phyloP scores from a whole-genome alignment of 2,329 filamentous ascomycete species.

The Botrytis sinoallii region DNA sequence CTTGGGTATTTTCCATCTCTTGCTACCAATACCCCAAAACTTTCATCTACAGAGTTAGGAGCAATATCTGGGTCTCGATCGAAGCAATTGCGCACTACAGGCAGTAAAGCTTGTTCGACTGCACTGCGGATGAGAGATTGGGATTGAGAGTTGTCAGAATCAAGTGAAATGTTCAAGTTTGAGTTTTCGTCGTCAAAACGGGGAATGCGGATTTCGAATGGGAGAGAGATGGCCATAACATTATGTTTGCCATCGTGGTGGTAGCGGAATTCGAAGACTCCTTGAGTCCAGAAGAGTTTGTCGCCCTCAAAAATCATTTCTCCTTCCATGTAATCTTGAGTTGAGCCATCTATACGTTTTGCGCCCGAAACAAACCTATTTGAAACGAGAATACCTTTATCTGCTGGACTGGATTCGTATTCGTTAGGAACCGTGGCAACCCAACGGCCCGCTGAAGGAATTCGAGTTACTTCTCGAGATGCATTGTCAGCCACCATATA shows the following conservation, averaged over 20 bases:
- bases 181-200: slow-evolving; percentile 73
- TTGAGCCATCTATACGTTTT: slow-evolving; percentile 46
- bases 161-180: neutral
- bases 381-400: slow-evolving; percentile 70
- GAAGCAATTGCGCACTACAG: slow-evolving; percentile 86
- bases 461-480: slow-evolving; percentile 77
- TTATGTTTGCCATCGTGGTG: slow-evolving; percentile 91
- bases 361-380: slow-evolving; percentile 56
- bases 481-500: slow-evolving; percentile 96
- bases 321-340: slow-evolving; percentile 64
- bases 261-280: slow-evolving; percentile 95
- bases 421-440: slow-evolving; percentile 72
- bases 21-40: slow-evolving; percentile 82
- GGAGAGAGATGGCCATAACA: slow-evolving; percentile 89
- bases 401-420: slow-evolving; percentile 72
- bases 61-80: slow-evolving; percentile 90
- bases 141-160: slow-evolving; percentile 49
- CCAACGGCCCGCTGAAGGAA: slow-evolving; percentile 88
- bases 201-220: slow-evolving; percentile 84
- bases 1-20: slow-evolving; percentile 85
- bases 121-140: slow-evolving; percentile 62
- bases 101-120: slow-evolving; percentile 74
- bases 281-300: slow-evolving; percentile 96
- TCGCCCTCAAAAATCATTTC: slow-evolving; percentile 87
- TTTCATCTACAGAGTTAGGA: slow-evolving; percentile 72